Conservation (phyloP, 2,329 filamentous ascomycete species). For the Phyllosticta paracitricarpa region DNA sequence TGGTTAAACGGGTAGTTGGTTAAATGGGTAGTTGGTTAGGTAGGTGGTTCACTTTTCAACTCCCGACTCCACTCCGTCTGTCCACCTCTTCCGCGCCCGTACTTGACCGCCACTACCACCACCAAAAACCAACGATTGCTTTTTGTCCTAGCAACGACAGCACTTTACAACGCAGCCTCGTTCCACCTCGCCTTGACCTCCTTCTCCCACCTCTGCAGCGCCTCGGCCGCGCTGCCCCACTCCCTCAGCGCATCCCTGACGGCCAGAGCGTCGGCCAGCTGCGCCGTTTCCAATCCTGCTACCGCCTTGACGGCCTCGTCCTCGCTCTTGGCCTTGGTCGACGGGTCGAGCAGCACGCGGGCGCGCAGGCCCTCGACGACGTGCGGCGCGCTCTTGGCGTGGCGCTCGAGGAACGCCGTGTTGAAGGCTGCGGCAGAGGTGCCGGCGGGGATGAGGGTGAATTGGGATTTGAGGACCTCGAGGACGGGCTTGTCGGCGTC, state of each 20-base stretch:
- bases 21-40: too few relatives aligned
- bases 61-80: background rate
- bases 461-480: conserved; percentile 60
- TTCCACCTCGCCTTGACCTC: conserved; percentile 31
- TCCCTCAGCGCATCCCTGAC: conserved; percentile 43
- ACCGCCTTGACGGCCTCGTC: conserved; percentile 40
- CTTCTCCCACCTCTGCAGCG: conserved; percentile 40
- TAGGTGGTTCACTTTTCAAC: background rate
- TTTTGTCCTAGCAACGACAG: background rate
- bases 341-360: conserved; percentile 46
- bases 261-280: conserved; percentile 47
- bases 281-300: conserved; percentile 42
- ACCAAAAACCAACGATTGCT: background rate
- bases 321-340: conserved; percentile 46
- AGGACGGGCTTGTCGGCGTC: conserved; percentile 53
- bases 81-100: background rate
- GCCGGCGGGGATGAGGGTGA: conserved; percentile 48
- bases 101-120: too few relatives aligned
- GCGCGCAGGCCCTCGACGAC: conserved; percentile 54
- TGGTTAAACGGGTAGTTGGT: too few relatives aligned
- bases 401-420: conserved; percentile 51
- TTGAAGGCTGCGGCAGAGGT: conserved; percentile 55
- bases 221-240: conserved; percentile 40
- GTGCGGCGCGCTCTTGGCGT: conserved; percentile 53
- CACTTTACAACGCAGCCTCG: conserved; percentile 17